Conservation (phyloP, 2,329 filamentous ascomycete genomes). For the Aspergillus eucalypticola region DNA sequence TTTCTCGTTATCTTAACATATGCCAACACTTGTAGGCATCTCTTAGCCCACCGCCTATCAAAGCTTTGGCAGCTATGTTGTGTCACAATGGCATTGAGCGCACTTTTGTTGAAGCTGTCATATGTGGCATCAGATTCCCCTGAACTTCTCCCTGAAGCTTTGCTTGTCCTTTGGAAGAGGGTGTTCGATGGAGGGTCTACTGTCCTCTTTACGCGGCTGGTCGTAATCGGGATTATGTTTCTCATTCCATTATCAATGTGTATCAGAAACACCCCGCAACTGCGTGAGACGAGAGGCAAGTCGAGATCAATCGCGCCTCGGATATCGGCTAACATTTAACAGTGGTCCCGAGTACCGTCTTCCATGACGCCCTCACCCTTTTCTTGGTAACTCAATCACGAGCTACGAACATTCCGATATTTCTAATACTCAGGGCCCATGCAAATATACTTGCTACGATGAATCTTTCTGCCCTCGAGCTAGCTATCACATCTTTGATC, state of each 20-base stretch:
- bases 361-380: conserved; percentile 70
- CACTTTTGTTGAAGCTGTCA: conserved; percentile 82
- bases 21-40: conserved; percentile 54
- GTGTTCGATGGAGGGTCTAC: conserved; percentile 46
- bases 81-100: conserved; percentile 52
- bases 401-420: conserved; percentile 79
- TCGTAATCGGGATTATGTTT: conserved; percentile 49
- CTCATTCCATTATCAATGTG: conserved; percentile 32
- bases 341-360: conserved; percentile 23
- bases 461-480: conserved; percentile 51
- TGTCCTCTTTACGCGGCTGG: conserved; percentile 52
- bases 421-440: conserved; percentile 70
- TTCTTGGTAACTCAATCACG: conserved; percentile 86
- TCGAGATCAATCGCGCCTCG: not conserved
- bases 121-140: conserved; percentile 88
- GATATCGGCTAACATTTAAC: conserved; percentile 14
- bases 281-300: conserved; percentile 20
- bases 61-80: conserved; percentile 32
- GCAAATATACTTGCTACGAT: conserved; percentile 54
- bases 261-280: conserved; percentile 11
- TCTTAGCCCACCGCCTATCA: conserved; percentile 35
- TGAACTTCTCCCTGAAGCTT: conserved; percentile 62
- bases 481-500: conserved; percentile 71
- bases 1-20: conserved; percentile 69
- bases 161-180: conserved; percentile 37